These are phyloP conservation scores for Phyllosticta paracitricarpa DNA, from an alignment of 2,329 filamentous ascomycete genomes.

Conservation along the genomic window DNA sequence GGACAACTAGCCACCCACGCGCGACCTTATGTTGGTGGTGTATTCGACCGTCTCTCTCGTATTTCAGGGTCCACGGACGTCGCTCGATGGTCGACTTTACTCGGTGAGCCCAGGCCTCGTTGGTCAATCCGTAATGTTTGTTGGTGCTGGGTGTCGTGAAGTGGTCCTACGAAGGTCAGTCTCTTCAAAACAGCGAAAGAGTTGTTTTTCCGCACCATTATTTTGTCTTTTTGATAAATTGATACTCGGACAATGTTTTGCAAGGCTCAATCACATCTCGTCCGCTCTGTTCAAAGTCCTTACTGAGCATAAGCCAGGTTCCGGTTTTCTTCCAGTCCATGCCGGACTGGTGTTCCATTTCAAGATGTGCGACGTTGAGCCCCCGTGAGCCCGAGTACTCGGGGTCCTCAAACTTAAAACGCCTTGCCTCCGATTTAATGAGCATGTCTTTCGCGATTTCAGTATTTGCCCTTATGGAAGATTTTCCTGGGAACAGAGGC, in stretches of 20 bases:
- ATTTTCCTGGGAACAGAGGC: not conserved
- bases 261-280: not conserved
- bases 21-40: not conserved
- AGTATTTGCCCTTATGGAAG: not conserved
- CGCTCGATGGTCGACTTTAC: not conserved
- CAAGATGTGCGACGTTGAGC: not conserved
- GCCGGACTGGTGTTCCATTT: not conserved
- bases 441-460: not conserved
- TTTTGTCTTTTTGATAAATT: not conserved
- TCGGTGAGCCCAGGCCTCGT: not conserved
- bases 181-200: not conserved
- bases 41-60: not conserved
- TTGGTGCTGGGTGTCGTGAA: not conserved
- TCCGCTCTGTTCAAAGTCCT: not conserved
- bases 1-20: not conserved
- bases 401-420: not conserved
- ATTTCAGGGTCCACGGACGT: not conserved
- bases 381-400: not conserved
- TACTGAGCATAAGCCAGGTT: slow-evolving; percentile 1
- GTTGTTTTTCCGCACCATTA: not conserved
- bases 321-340: not conserved
- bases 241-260: not conserved
- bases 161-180: not conserved
- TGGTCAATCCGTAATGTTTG: not conserved
- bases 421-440: not conserved